phyloP scores from a whole-genome alignment of 495 filamentous ascomycete genomes.

The Durotheca rogersii region DNA sequence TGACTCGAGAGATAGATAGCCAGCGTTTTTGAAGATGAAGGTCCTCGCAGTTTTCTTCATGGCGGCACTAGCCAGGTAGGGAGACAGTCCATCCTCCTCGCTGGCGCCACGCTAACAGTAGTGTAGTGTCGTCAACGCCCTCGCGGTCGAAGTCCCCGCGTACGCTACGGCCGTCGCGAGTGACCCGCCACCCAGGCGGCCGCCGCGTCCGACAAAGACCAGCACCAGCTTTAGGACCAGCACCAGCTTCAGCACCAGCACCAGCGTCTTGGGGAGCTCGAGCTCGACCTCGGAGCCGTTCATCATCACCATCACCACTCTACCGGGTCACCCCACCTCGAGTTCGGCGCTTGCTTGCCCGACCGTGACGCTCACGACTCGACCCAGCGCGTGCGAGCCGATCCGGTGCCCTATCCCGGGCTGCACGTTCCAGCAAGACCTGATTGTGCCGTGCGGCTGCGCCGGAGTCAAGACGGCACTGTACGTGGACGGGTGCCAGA shows the following conservation, averaged over 20 bases:
- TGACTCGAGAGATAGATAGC: conserved; percentile 4
- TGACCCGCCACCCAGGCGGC: not conserved
- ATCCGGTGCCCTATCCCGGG: conserved; percentile 45
- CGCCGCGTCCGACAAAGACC: conserved; percentile 8
- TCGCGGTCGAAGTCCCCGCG: not conserved
- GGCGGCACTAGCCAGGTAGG: conserved; percentile 27
- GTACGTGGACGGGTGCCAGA: conserved; percentile 43
- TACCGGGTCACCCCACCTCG: conserved; percentile 24
- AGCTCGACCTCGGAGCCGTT: conserved; percentile 20
- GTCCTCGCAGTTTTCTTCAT: conserved; percentile 11
- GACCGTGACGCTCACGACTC: conserved; percentile 42
- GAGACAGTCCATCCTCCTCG: not conserved
- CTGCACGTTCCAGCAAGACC: conserved; percentile 35
- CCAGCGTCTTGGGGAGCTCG: not conserved
- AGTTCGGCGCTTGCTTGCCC: conserved; percentile 33
- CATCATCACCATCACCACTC: conserved; percentile 32
- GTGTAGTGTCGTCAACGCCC: conserved; percentile 8
- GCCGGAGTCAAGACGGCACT: conserved; percentile 39
- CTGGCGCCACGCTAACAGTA: conserved; percentile 3
- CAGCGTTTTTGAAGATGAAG: conserved; percentile 24
- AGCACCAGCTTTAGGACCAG: conserved; percentile 1
- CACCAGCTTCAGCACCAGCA: conserved; percentile 2
- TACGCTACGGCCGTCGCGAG: not conserved
- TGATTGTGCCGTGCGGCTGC: conserved; percentile 44
- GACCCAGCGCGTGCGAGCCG: conserved; percentile 40